Evolutionary conservation across 768 basidiomycete species (phyloP).

Genomic region (Amanita phalloides): DNA sequence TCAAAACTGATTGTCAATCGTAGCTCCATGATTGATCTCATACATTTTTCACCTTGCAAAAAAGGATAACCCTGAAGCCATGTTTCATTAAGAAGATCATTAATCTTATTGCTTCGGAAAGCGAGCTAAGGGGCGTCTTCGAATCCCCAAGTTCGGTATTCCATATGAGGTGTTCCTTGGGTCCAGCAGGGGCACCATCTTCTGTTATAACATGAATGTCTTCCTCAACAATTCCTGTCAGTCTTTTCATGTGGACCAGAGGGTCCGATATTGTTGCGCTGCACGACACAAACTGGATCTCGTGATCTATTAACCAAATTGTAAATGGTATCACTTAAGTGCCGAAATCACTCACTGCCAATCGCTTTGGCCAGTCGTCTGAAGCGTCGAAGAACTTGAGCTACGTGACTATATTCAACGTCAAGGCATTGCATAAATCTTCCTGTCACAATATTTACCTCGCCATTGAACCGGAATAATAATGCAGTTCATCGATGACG

Average conservation of each 20-base stretch:
- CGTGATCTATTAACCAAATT: conserved; percentile 30
- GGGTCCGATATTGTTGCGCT: conserved; percentile 83
- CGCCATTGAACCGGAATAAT: conserved; percentile 72
- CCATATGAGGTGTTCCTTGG: conserved; percentile 78
- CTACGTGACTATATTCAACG: conserved; percentile 50
- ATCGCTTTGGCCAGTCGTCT: conserved; percentile 67
- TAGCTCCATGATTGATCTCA: neutral
- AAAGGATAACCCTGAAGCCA: conserved; percentile 77
- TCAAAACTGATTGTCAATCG: neutral
- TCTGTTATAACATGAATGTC: conserved; percentile 60
- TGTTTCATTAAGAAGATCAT: conserved; percentile 78
- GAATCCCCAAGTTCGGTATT: conserved; percentile 50
- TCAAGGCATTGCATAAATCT: no score
- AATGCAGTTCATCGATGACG: conserved; percentile 82
- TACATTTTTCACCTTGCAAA: conserved; percentile 57
- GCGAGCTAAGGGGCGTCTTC: conserved; percentile 36
- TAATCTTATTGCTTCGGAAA: conserved; percentile 58
- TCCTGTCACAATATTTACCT: conserved; percentile 32
- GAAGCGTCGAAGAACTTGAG: conserved; percentile 66
- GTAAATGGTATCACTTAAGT: neutral
- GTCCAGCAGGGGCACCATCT: conserved; percentile 76
- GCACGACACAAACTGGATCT: conserved; percentile 65
- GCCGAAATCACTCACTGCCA: conserved; percentile 46
- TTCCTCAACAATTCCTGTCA: conserved; percentile 57
- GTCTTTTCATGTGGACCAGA: conserved; percentile 57